Evolutionary conservation across 129 eudicot genomes (phyloP).

Genomic region (Pulicaria dysenterica): DNA sequence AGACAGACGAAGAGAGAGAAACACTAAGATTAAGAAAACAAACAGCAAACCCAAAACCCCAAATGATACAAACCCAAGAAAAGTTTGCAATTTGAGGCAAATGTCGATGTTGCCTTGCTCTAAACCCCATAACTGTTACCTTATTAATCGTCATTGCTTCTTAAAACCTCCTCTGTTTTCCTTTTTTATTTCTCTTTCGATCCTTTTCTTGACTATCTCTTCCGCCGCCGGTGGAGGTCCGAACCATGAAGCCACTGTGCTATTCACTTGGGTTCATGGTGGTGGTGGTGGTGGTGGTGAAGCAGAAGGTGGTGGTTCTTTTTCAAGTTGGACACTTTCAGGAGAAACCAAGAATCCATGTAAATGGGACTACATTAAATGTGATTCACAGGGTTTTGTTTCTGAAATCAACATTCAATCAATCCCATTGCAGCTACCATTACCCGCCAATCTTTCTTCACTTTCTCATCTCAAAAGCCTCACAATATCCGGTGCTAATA

Average conservation of each 20-base stretch:
- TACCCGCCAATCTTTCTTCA: constrained; percentile 55
- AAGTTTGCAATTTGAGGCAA: constrained; percentile 83
- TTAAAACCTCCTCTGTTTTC: constrained; percentile 7
- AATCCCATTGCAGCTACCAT: constrained; percentile 44
- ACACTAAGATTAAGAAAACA: constrained; percentile 42
- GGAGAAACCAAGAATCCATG: constrained; percentile 48
- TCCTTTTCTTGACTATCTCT: constrained; percentile 24
- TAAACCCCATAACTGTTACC: constrained; percentile 42
- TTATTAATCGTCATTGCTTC: constrained; percentile 20
- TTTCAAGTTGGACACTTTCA: constrained; percentile 44
- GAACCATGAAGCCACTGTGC: constrained; percentile 41
- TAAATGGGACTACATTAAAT: constrained; percentile 61
- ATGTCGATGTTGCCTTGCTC: constrained; percentile 49
- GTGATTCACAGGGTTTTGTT: constrained; percentile 43
- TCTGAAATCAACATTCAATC: constrained; percentile 54
- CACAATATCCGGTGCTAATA: constrained; percentile 54
- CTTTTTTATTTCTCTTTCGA: constrained; percentile 17
- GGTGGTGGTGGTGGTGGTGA: neutral
- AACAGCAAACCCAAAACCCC: constrained; percentile 52
- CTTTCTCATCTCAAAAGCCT: constrained; percentile 40
- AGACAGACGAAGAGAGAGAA: constrained; percentile 8
- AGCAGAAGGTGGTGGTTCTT: constrained; percentile 19
- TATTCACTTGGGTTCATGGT: constrained; percentile 44
- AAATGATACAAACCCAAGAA: constrained; percentile 67
- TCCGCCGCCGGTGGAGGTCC: constrained; percentile 29